Evolutionary conservation across 768 basidiomycete species (phyloP), one percentile per base, ranked within the genome.

Genomic region (Xerocomus potaroensis): DNA sequence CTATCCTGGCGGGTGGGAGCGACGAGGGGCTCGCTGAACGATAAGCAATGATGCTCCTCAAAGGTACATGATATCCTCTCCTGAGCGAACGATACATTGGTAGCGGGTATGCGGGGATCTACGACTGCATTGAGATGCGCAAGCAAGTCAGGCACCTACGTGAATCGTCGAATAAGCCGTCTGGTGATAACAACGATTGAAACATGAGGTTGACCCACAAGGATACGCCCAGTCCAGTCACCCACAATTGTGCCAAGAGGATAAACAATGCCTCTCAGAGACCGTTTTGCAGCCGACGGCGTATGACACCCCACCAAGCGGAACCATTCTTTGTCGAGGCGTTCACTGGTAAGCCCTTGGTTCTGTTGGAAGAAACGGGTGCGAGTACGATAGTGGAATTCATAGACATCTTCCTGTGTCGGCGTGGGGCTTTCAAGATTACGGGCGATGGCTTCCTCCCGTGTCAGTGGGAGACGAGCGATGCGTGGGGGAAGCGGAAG

Each of bases 261-360:
- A 50, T 71, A 77, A 18, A 77, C 67, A 2, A 62, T 51, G 18
- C 74, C 73, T 48, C 70, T 68, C 23, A 75, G 54, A 11, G 72
- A 67, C n/a, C 60, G 58, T 33, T 67, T 60, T 26, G 57, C 55
- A 19, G 59, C 53, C 59, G 64, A 69, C 4, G 69, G 62, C 41
- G 75, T 65, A 47, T 70, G 59, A 41, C 76, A 78, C 8, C 65
- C 60, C 4, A 72, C 73, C 19, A 75, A 52, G 29, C 77, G 71
- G 51, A 63, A 69, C 78, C 77, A 80, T 44, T 77, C 76, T 36
- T 57, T 57, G 53, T 80, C 79, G 48, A 72, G 69, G 18, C 49
- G 53, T 30, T 50, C 47, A 31, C 73, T 71, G 23, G 44, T 8
- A 9, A 31, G 30, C n/a, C 51, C 59, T 9, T 47, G 54, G 15